Percentiles rank a stretch among this genome's conserved stretches.
Conservation (phyloP, 352 stramenopile species). For the Pythium sp. region DNA sequence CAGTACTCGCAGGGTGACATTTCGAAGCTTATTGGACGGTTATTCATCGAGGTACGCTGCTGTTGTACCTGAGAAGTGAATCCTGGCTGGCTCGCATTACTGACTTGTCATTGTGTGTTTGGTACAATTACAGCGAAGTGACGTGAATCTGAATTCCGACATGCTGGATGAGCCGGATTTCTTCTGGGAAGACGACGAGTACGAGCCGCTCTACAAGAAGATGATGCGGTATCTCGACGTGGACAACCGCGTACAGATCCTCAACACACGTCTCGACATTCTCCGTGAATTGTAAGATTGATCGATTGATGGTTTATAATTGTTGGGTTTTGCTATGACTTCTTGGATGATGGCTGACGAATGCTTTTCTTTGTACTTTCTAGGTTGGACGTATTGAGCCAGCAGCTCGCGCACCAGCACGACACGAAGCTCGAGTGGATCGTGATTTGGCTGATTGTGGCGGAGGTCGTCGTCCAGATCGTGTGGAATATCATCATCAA, state of each 20-base stretch:
- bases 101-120: constrained; percentile 21
- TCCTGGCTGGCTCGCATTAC: background rate
- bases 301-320: background rate
- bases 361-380: background rate
- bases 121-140: constrained; percentile 55
- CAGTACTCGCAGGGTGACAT: constrained; percentile 90
- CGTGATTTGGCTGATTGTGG: constrained; percentile 92
- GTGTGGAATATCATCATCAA: constrained; percentile 90
- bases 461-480: constrained; percentile 86
- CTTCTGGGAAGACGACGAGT: constrained; percentile 94
- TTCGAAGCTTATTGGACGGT: constrained; percentile 87
- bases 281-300: constrained; percentile 85
- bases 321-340: constrained; percentile 1
- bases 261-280: constrained; percentile 94
- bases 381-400: constrained; percentile 89
- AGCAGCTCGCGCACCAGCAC: constrained; percentile 89
- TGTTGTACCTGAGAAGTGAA: background rate
- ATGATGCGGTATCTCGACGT: constrained; percentile 93
- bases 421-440: constrained; percentile 92
- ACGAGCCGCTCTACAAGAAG: constrained; percentile 90
- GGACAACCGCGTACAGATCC: constrained; percentile 88
- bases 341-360: background rate
- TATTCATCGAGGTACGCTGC: constrained; percentile 79
- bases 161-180: constrained; percentile 94
- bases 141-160: constrained; percentile 94